These are phyloP conservation scores for Mariannaea sp. DNA, from an alignment of 2,329 filamentous ascomycete species.

Conservation along the genomic window DNA sequence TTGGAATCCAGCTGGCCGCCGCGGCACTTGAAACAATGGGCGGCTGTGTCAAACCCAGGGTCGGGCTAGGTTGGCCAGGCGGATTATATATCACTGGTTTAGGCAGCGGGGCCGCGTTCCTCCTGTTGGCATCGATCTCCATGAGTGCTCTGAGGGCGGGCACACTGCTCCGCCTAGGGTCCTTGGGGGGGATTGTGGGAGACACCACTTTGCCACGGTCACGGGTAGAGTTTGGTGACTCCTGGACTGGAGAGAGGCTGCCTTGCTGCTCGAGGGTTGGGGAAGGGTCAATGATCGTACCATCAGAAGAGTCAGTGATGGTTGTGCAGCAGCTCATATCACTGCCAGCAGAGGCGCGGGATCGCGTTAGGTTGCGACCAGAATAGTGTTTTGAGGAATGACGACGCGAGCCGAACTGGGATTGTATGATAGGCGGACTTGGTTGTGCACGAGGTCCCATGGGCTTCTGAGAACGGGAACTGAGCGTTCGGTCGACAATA, in stretches of 20 bases:
- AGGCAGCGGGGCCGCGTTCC: conserved; percentile 38
- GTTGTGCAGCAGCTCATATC: conserved; percentile 36
- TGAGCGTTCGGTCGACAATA: conserved; percentile 33
- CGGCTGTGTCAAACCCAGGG: conserved; percentile 43
- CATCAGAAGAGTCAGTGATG: conserved; percentile 41
- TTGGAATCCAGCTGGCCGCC: conserved; percentile 8
- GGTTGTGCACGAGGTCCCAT: conserved; percentile 24
- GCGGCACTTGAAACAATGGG: conserved; percentile 4
- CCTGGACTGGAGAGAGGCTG: conserved; percentile 55
- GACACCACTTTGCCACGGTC: conserved; percentile 42
- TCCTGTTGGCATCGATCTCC: conserved; percentile 19
- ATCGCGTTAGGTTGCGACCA: conserved; percentile 31
- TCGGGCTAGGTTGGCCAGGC: conserved; percentile 50
- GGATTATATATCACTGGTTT: conserved; percentile 42
- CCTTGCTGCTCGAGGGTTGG: conserved; percentile 30
- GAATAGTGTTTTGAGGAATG: conserved; percentile 28
- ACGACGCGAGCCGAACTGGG: conserved; percentile 25
- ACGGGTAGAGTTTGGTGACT: conserved; percentile 47
- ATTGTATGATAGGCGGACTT: conserved; percentile 29
- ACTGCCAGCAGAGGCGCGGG: conserved; percentile 40
- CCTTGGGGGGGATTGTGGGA: conserved; percentile 38
- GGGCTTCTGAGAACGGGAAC: conserved; percentile 20
- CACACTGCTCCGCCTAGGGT: conserved; percentile 29
- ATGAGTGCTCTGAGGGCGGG: conserved; percentile 10
- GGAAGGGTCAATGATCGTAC: conserved; percentile 25